Base-by-base conservation (phyloP, 1,284 basidiomycete genomes). In the Leccinum laetum region DNA sequence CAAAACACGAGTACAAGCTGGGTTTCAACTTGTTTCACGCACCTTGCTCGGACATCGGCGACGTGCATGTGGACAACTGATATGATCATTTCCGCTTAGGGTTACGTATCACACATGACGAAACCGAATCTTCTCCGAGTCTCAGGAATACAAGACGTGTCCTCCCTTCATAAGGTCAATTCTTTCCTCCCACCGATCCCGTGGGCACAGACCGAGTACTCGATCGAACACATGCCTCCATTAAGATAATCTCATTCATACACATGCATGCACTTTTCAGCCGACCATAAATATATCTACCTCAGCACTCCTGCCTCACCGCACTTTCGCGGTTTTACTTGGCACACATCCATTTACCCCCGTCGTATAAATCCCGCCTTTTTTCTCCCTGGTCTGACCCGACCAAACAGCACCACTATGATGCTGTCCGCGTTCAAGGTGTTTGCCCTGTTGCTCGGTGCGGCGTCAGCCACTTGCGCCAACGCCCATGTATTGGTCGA, bases 401-500 rank as follows among this genome's bases (percentile, higher is more conserved):
- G 55, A 58, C 32, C n/a, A 18, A 26, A 60, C 29, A 2, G 56
- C 24, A 29, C 14, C n/a, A 7, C 29, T 13, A 32, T 59, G 32
- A 78, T 74, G 67, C 10, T 67, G 49, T 66, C 56, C 9, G 44
- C 21, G 6, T 49, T 62, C 65, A 65, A 52, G 49, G 60, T 56
- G 29, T 60, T 74, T 39, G 60, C 58, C 44, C 52, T 67, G 29
- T 55, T 77, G 37, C 62, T 72, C n/a, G 39, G 37, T 13, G 58
- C 29, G 37, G 55, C 56, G n/a, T 49, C 64, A 13, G 61, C 56
- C 32, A 24, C 62, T 68, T 63, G 69, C 7, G 69, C 69, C n/a
- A 35, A 35, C 0, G 80, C 82, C 16, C 75, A 80, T 39, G 83
- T 83, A 16, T 81, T 91, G 13, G 84, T 88, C 29, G 83, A 92